phyloP scores from a whole-genome alignment of 108 stramenopile genomes.

The Skeletonema grethae region DNA sequence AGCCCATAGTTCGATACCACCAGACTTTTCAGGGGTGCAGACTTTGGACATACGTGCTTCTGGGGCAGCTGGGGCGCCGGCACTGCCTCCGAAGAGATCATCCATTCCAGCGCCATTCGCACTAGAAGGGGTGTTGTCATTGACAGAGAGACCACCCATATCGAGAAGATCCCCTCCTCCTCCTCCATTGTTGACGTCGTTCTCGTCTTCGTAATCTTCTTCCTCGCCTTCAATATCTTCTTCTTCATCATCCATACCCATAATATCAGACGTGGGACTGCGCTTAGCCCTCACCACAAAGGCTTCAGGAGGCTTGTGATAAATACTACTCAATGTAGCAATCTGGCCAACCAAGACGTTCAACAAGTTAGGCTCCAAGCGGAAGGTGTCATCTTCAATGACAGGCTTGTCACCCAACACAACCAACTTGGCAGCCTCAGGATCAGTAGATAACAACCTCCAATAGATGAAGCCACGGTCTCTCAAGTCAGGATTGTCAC shows the following conservation, averaged over 20 bases:
- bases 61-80: conserved; percentile 42
- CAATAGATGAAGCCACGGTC: conserved; percentile 99
- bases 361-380: conserved; percentile 90
- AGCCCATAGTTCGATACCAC: conserved; percentile 84
- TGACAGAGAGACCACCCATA: conserved; percentile 80
- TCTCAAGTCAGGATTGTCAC: conserved; percentile 98
- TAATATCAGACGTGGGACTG: conserved; percentile 32
- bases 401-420: conserved; percentile 98
- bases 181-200: conserved; percentile 38
- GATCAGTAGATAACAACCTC: conserved; percentile 95
- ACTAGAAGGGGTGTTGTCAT: conserved; percentile 20
- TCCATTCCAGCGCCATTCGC: conserved; percentile 16
- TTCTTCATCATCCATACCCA: conserved; percentile 64
- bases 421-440: conserved; percentile 98
- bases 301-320: conserved; percentile 98
- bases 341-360: conserved; percentile 93
- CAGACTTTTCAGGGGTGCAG: conserved; percentile 79
- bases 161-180: conserved; percentile 79
- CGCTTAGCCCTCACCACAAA: conserved; percentile 90
- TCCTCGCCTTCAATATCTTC: conserved; percentile 80
- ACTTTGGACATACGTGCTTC: conserved; percentile 76
- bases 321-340: conserved; percentile 93
- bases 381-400: conserved; percentile 98
- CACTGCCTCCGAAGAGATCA: conserved; percentile 43
- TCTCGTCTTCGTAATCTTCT: conserved; percentile 72